Evolutionary conservation across 345 rosid genomes (phyloP), one percentile per base, ranked within the genome.

Genomic region (Hypericum perforatum): DNA sequence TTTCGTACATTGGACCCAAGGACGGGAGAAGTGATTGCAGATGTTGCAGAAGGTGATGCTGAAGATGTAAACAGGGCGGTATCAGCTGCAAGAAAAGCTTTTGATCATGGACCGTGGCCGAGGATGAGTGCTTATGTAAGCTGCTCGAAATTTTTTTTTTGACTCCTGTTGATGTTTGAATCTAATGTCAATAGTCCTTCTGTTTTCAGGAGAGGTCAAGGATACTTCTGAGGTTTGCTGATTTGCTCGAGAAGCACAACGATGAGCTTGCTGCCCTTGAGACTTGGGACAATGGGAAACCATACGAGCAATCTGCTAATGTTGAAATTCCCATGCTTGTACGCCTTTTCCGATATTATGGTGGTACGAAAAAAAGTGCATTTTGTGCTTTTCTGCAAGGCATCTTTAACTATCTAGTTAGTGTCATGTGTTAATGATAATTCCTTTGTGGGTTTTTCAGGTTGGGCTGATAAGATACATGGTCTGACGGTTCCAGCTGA

Each of bases 21-120:
- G 47, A 81, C 90, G 6, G 98, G 95, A 29, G 85, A 88, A 45
- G 85, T 82, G 58, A 92, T 87, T 74, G 78, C 94, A 41, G 48
- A 81, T 48, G 88, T 92, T 11, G 95, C 98, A 52, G 98, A 91
- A 81, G 98, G 86, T 0, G 96, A 87, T 64, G 76, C 71, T 12
- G 98, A 87, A 75, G 98, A 92, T 70, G 53, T 92, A 43, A 59
- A 92, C 52, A 70, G 83, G 13, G 96, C 98, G 0, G 98, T 92
- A 11, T 57, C 74, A 64, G 90, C 95, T 76, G 98, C 98, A 64
- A 87, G 98, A 44, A 81, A 79, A 73, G 98, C 98, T 8, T 92
- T 92, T 69, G 98, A 92, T 67, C 88, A 83, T 60, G 96, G 98
- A 66, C 88, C 98, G 29, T 92, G 98, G 98, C 98, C 96, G 5